Conservation (phyloP, 345 rosid genomes). For the Laguncularia racemosa region DNA sequence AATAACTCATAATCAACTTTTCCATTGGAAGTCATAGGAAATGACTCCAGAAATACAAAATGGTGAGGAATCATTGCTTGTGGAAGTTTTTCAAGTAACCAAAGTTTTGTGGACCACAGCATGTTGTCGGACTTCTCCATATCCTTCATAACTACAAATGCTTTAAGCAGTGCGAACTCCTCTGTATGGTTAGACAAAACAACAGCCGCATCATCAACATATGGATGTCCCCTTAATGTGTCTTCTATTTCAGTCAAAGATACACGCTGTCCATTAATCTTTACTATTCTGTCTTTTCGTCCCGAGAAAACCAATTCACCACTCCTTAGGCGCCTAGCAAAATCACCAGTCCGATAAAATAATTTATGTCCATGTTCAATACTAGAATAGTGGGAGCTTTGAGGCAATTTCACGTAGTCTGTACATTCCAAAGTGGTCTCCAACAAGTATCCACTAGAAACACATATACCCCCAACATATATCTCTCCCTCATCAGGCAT, state of each 20-base stretch:
- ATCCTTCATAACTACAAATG: slow-evolving; percentile 46
- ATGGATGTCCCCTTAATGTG: slow-evolving; percentile 42
- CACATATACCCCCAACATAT: slow-evolving; percentile 65
- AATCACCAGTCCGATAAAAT: slow-evolving; percentile 85
- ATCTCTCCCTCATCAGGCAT: slow-evolving; percentile 59
- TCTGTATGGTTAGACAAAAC: slow-evolving; percentile 29
- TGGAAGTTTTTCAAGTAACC: slow-evolving; percentile 65
- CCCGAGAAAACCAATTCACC: slow-evolving; percentile 82
- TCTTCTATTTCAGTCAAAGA: slow-evolving; percentile 78
- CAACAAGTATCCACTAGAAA: slow-evolving; percentile 50
- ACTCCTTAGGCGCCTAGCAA: slow-evolving; percentile 50
- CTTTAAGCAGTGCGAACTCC: slow-evolving; percentile 37
- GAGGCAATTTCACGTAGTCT: slow-evolving; percentile 40
- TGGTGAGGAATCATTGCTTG: slow-evolving; percentile 64
- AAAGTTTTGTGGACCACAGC: slow-evolving; percentile 36
- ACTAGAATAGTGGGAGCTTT: slow-evolving; percentile 22
- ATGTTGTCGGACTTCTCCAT: slow-evolving; percentile 28
- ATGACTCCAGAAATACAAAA: slow-evolving; percentile 40
- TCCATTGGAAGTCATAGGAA: slow-evolving; percentile 73
- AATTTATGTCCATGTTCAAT: slow-evolving; percentile 39
- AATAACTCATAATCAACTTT: slow-evolving; percentile 72
- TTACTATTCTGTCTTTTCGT: slow-evolving; percentile 72
- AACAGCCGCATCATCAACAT: slow-evolving; percentile 65
- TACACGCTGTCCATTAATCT: slow-evolving; percentile 79
- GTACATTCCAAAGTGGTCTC: slow-evolving; percentile 21